Evolutionary conservation across 352 stramenopile species (phyloP).

Genomic region (Chrysophaeum taylorii): DNA sequence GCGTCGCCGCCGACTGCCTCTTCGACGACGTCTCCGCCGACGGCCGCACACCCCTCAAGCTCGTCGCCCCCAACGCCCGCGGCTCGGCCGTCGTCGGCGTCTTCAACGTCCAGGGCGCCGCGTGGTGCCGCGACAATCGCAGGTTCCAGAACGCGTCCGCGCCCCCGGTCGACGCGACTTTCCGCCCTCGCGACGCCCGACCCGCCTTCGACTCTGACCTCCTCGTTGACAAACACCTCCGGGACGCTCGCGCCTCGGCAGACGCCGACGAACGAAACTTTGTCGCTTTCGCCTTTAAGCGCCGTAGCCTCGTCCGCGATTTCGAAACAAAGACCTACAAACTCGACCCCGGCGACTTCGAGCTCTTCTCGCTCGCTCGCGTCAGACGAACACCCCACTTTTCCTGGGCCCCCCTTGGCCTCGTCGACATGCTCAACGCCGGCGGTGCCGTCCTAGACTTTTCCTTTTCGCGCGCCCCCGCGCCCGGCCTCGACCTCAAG

Average conservation of each 20-base stretch:
- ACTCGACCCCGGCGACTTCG: conserved; percentile 27
- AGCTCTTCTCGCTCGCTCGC: conserved; percentile 27
- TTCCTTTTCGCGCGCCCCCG: neutral
- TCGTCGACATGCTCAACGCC: conserved; percentile 34
- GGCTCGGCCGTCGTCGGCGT: conserved; percentile 25
- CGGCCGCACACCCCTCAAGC: conserved; percentile 27
- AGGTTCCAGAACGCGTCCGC: conserved; percentile 27
- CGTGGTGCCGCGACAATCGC: conserved; percentile 30
- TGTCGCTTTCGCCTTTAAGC: conserved; percentile 24
- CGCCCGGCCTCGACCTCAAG: neutral
- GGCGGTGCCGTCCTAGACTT: conserved; percentile 26
- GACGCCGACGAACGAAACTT: conserved; percentile 23
- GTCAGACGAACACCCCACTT: too few relatives aligned
- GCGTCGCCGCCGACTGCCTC: conserved; percentile 27
- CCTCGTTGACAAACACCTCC: conserved; percentile 30
- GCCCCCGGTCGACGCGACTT: conserved; percentile 11
- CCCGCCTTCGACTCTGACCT: conserved; percentile 21
- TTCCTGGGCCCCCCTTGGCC: conserved; percentile 31
- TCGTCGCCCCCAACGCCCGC: conserved; percentile 29
- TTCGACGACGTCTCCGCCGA: conserved; percentile 34
- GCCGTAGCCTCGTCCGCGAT: conserved; percentile 9
- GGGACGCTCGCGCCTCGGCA: conserved; percentile 17
- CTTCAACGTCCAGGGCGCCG: conserved; percentile 35
- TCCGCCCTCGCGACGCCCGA: conserved; percentile 5
- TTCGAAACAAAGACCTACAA: neutral